Percentiles rank a stretch among this genome's conserved stretches.
phyloP scores from a whole-genome alignment of 1,139 yeast species.

The Yamadazyma sp. region DNA sequence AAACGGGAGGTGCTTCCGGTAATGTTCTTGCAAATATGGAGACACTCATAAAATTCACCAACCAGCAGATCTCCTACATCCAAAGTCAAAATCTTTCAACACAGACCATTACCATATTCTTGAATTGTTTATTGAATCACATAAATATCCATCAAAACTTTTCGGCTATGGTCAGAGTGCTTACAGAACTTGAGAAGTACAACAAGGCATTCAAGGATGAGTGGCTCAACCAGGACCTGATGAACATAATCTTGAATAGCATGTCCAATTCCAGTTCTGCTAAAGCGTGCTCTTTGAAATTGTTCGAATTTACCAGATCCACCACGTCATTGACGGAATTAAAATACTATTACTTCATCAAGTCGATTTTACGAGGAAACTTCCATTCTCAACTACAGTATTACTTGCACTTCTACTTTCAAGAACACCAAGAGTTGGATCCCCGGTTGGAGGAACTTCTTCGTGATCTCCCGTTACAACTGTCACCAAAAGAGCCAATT shows the following conservation, averaged over 20 bases:
- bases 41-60: slow-evolving; percentile 24
- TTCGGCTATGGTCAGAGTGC: slow-evolving; percentile 28
- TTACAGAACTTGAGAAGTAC: slow-evolving; percentile 21
- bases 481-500: slow-evolving; percentile 10
- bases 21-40: slow-evolving; percentile 33
- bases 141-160: slow-evolving; percentile 36
- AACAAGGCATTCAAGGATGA: slow-evolving; percentile 16
- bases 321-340: slow-evolving; percentile 14
- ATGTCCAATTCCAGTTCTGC: slow-evolving; percentile 30
- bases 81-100: slow-evolving; percentile 15
- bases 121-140: slow-evolving; percentile 42
- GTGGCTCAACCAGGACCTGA: slow-evolving; percentile 34
- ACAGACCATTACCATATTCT: slow-evolving; percentile 28
- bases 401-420: slow-evolving; percentile 25
- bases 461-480: slow-evolving; percentile 16
- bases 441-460: slow-evolving; percentile 15
- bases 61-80: slow-evolving; percentile 26
- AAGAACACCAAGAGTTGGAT: slow-evolving; percentile 17
- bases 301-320: slow-evolving; percentile 24
- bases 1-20: slow-evolving; percentile 18
- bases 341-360: slow-evolving; percentile 23
- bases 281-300: slow-evolving; percentile 24
- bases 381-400: slow-evolving; percentile 28
- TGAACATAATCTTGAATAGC: slow-evolving; percentile 28
- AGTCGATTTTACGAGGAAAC: slow-evolving; percentile 29